Percentiles rank a stretch among this genome's conserved stretches.
Conservation (phyloP, 345 rosid species). For the Gossypium longicalyx region DNA sequence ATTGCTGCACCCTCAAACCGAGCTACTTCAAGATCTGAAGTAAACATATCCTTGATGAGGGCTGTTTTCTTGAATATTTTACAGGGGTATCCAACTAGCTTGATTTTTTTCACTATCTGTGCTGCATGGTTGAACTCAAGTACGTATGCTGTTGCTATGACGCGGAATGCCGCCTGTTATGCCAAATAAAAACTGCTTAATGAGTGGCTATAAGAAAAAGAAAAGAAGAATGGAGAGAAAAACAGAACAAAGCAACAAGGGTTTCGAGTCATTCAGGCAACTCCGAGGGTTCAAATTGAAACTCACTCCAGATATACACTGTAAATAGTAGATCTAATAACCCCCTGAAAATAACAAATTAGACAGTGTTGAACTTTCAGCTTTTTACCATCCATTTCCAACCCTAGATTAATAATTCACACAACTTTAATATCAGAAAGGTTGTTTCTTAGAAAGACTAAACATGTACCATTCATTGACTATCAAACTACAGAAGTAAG, state of each 20-base stretch:
- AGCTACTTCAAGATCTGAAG: constrained; percentile 91
- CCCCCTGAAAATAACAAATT: neutral
- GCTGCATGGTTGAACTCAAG: constrained; percentile 83
- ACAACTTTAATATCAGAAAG: neutral
- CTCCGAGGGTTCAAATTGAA: neutral
- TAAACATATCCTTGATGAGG: constrained; percentile 82
- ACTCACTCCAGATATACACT: neutral
- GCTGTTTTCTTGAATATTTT: constrained; percentile 91
- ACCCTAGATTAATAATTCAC: neutral
- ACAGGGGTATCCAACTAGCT: constrained; percentile 85
- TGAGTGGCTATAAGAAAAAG: neutral
- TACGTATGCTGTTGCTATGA: constrained; percentile 74
- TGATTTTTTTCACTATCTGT: constrained; percentile 70
- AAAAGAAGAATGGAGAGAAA: neutral
- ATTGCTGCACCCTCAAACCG: constrained; percentile 80
- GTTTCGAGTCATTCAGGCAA: neutral
- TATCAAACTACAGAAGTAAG: neutral
- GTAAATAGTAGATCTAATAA: neutral
- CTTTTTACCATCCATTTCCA: neutral
- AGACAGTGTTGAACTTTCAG: neutral
- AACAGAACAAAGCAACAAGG: neutral
- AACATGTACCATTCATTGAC: neutral
- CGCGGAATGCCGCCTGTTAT: constrained; percentile 68
- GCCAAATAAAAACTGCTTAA: constrained; percentile 26
- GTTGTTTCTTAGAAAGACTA: neutral